Evolutionary conservation across 345 rosid species (phyloP).

Genomic region (Psidium friedrichsthalianum): DNA sequence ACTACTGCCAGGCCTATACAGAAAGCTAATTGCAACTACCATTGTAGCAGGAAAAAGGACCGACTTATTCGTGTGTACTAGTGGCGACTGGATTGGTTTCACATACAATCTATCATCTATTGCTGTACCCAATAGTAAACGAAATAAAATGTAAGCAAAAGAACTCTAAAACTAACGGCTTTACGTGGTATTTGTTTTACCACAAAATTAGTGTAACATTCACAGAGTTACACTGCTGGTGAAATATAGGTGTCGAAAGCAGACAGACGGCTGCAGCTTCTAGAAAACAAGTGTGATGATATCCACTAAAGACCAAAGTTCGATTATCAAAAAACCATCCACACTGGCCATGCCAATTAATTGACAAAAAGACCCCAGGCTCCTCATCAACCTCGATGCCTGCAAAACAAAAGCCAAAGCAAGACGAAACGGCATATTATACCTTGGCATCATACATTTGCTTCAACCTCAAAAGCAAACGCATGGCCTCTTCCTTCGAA

Average conservation of each 20-base stretch:
- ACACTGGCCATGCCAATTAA: neutral
- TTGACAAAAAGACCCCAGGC: neutral
- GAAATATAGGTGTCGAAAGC: neutral
- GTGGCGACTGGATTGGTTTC: neutral
- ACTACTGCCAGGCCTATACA: neutral
- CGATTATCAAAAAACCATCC: neutral
- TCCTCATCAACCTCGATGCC: neutral
- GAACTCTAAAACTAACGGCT: neutral
- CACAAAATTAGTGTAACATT: neutral
- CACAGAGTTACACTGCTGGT: neutral
- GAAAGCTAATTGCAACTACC: neutral
- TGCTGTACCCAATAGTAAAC: neutral
- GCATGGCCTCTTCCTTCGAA: conserved; percentile 66
- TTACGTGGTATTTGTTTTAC: neutral
- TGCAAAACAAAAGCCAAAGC: neutral
- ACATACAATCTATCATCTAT: neutral
- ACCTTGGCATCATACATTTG: conserved; percentile 84
- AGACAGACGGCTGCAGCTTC: neutral
- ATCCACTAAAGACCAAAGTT: neutral
- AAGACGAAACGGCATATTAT: neutral
- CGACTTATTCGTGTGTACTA: neutral
- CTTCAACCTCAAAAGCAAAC: conserved; percentile 70
- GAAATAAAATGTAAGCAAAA: neutral
- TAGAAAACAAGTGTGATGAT: neutral
- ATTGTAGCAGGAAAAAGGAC: neutral